These are phyloP conservation scores for Mycena vulgaris DNA, from an alignment of 768 basidiomycete genomes.

Conservation along the genomic window DNA sequence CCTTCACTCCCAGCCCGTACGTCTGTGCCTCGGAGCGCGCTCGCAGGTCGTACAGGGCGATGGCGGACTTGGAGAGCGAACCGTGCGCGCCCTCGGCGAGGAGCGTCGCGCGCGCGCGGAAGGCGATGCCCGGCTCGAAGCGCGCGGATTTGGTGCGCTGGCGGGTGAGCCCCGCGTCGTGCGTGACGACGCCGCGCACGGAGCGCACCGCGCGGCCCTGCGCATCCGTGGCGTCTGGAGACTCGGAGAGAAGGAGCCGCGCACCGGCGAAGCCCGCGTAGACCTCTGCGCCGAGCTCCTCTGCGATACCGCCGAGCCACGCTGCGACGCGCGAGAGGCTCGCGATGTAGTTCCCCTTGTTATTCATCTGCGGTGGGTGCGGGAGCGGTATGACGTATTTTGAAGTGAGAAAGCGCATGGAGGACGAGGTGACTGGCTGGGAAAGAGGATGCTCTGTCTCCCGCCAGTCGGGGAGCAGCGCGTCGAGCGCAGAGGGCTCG, in stretches of 20 bases:
- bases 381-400: constrained; percentile 84
- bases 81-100: constrained; percentile 98
- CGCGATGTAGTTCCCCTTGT: constrained; percentile 92
- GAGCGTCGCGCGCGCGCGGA: constrained; percentile 91
- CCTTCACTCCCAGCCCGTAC: constrained; percentile 96
- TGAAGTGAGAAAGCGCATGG: constrained; percentile 89
- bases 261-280: constrained; percentile 99
- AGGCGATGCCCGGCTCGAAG: constrained; percentile 98
- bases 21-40: constrained; percentile 87
- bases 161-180: constrained; percentile 93
- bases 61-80: constrained; percentile 85
- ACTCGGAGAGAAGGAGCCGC: constrained; percentile 78
- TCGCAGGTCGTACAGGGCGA: constrained; percentile 82
- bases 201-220: constrained; percentile 61
- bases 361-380: constrained; percentile 97
- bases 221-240: constrained; percentile 57
- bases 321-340: constrained; percentile 91
- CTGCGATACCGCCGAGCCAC: constrained; percentile 92
- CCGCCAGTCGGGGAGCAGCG: constrained; percentile 91
- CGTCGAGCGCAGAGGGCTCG: constrained; percentile 92
- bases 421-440: constrained; percentile 82
- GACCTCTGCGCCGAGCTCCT: constrained; percentile 90
- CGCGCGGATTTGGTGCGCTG: constrained; percentile 79
- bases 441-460: constrained; percentile 77
- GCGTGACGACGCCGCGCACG: constrained; percentile 89